Evolutionary conservation across 2,329 filamentous ascomycete species (phyloP).

Genomic region (Reticulascus tulasneorum): DNA sequence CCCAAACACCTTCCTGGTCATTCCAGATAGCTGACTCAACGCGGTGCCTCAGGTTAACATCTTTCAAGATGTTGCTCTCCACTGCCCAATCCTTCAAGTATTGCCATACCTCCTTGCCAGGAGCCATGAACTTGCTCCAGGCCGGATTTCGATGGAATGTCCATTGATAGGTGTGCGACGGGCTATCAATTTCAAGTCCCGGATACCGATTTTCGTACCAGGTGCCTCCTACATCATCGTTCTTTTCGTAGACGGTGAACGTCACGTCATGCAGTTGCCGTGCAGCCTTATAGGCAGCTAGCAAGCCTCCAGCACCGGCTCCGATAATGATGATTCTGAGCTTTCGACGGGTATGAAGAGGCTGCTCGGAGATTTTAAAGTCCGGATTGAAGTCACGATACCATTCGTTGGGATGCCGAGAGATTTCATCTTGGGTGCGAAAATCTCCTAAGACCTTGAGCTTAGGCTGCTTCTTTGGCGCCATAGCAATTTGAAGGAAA

Average conservation of each 20-base stretch:
- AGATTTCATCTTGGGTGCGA: too few species aligned
- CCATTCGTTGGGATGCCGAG: too few species aligned
- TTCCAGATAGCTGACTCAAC: constrained; percentile 18
- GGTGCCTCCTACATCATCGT: constrained; percentile 19
- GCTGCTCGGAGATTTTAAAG: too few species aligned
- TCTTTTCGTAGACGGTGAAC: constrained; percentile 24
- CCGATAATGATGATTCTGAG: constrained; percentile 1
- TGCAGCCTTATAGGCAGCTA: not conserved
- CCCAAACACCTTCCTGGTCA: constrained; percentile 16
- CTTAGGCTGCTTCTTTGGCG: too few species aligned
- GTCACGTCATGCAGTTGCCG: constrained; percentile 15
- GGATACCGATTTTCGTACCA: constrained; percentile 23
- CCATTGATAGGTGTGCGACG: constrained; percentile 19
- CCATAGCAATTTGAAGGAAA: too few species aligned
- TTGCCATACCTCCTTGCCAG: constrained; percentile 19
- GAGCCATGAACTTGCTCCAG: too few species aligned
- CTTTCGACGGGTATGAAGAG: too few species aligned
- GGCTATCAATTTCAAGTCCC: constrained; percentile 19
- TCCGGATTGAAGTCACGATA: too few species aligned
- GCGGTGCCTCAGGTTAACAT: constrained; percentile 16
- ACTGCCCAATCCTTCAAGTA: constrained; percentile 20
- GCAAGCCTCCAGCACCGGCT: not conserved
- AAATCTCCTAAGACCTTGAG: too few species aligned
- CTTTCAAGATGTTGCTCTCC: constrained; percentile 18
- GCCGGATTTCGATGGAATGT: too few species aligned